Base-by-base conservation (phyloP, 2,329 filamentous ascomycete species). In the Arthroderma uncinatum region DNA sequence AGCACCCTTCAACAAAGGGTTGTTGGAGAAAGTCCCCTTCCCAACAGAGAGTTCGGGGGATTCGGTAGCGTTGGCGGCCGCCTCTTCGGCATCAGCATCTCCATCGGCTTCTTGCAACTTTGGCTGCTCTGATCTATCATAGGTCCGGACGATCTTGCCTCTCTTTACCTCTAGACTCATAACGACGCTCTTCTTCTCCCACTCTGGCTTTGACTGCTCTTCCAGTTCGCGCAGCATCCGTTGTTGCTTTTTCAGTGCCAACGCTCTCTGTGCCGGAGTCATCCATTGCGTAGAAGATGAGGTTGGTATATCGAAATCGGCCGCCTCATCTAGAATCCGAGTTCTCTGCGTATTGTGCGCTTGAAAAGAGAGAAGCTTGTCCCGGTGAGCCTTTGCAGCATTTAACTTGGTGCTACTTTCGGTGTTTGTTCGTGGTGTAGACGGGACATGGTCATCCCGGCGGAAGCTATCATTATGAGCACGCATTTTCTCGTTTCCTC, bases 171-270 rank as follows among this genome's bases (percentile, higher is more conserved):
- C 89, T 60, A 95, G 87, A 66, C 87, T 92, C 62, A 94, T 81
- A 0, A 96, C 86, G 59, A 93, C 85, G 64, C 81, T 82, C 58
- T 88, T 80, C 78, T 92, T 95, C 74, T 96, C 91, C 71, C 90
- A 95, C 61, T 94, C 91, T 0, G 90, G 89, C 54, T 81, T 77
- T 2, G 86, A 84, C 63, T 86, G 87, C 84, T 90, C 94, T 65
- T 95, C 88, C 78, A 93, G 84, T 71, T 95, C 89, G 4, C 89
- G 77, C 63, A 95, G 72, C 2, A 91, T 75, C 68, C 87, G 88
- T 72, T 95, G 90, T 72, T 95, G 91, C 58, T 84, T 81, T 71
- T 92, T 94, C 58, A 95, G 74, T 68, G 93, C 89, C 62, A 84
- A 77, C 0, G 90, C 91, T 42, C 90, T 80, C 70, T 95, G 89